These are phyloP conservation scores for Chaetomium olivaceum DNA, from an alignment of 2,329 filamentous ascomycete genomes.

Conservation along the genomic window DNA sequence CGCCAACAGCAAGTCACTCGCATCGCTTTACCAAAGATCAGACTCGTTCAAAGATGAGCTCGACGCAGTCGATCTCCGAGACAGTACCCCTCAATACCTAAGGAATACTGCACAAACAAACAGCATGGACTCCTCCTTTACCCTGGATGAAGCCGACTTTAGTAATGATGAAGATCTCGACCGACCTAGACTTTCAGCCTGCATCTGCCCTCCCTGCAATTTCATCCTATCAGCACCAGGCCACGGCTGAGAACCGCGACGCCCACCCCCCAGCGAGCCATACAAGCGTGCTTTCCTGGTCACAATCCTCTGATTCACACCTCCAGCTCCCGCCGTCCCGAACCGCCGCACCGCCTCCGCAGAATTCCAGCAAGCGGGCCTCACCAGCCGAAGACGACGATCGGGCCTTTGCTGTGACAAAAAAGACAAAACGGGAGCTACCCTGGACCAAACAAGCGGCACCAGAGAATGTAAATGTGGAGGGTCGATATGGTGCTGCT, in stretches of 20 bases:
- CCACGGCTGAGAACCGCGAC: constrained; percentile 2
- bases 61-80: constrained; percentile 42
- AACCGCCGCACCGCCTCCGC: constrained; percentile 19
- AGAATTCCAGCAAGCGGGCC: constrained; percentile 46
- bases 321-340: constrained; percentile 41
- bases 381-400: constrained; percentile 38
- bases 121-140: constrained; percentile 45
- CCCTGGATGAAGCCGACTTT: constrained; percentile 81
- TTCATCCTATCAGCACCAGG: constrained; percentile 28
- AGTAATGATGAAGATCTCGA: constrained; percentile 80
- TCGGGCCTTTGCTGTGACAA: constrained; percentile 37
- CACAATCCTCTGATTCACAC: constrained; percentile 61
- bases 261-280: constrained; percentile 31
- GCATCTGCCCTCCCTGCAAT: constrained; percentile 52
- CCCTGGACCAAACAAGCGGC: constrained; percentile 22
- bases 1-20: constrained; percentile 33
- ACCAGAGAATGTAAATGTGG: constrained; percentile 41
- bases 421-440: constrained; percentile 58
- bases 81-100: constrained; percentile 31
- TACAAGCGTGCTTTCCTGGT: constrained; percentile 63
- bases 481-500: constrained; percentile 36
- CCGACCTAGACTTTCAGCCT: constrained; percentile 65
- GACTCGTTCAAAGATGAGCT: constrained; percentile 51
- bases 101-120: constrained; percentile 32
- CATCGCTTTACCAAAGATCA: constrained; percentile 47